Evolutionary conservation across 495 filamentous ascomycete species (phyloP), one percentile per base, ranked within the genome.

Genomic region (Echria macrotheca): DNA sequence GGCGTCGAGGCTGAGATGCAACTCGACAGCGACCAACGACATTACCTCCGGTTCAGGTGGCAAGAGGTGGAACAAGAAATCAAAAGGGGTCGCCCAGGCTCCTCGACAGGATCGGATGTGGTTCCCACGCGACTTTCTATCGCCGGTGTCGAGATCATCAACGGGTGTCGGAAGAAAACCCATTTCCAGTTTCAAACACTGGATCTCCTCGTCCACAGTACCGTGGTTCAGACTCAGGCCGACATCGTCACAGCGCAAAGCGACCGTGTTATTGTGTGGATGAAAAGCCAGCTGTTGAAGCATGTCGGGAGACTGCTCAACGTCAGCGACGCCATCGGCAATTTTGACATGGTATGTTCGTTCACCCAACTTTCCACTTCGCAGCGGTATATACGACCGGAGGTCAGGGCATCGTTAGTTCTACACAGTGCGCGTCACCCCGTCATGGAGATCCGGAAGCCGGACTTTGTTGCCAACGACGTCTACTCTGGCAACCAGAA

Each of bases 331-430:
- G 83, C 81, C 15, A 83, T 96, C 50, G 88, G 87, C n/a, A 78
- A 89, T 64, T 74, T 98, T 4, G 93, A 98, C 61, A 94, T 97
- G 87, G 69, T 94, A n/a, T 70, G 81, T 21, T 77, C 86, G 6
- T 96, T 95, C 65, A 83, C 83, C 5, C 83, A 95, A 11, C 63
- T 91, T 5, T 83, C 86, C 32, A 88, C 85, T 4, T 79, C 75
- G 18, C 72, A 84, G 50, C 85, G 91, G 45, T 98, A 96, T 60
- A 78, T 84, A 19, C 80, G 86, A 14, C 93, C 93, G 8, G 80
- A 86, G 26, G 68, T 96, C 24, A 79, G 80, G 6, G 74, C 82
- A n/a, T 80, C 78, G 0, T 68, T 97, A 29, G 87, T 83, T 5
- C 82, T 98, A 54, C 86, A 89, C 58, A 69, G 76, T 36, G 89